These are phyloP conservation scores for Salix viminalis DNA, from an alignment of 345 rosid species.

Conservation along the genomic window DNA sequence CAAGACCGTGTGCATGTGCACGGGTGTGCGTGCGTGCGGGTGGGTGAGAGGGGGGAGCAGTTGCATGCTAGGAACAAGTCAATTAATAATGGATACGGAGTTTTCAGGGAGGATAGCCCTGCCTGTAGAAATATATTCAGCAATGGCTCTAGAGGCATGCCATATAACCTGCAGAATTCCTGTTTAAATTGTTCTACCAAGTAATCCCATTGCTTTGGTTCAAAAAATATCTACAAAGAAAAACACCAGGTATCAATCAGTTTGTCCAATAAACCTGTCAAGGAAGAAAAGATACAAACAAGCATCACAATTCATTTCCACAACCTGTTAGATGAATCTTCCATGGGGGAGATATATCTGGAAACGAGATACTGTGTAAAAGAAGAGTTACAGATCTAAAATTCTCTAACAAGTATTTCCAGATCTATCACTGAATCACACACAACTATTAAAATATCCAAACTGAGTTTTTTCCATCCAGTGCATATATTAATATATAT, in stretches of 20 bases:
- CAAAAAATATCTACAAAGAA: conserved; percentile 66
- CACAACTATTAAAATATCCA: background rate
- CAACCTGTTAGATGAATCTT: background rate
- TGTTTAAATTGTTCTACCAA: conserved; percentile 83
- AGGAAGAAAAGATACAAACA: background rate
- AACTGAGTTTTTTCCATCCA: background rate
- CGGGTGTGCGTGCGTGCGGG: fast-evolving
- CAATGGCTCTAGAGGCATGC: conserved; percentile 95
- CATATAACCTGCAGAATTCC: conserved; percentile 89
- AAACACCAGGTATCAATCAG: conserved; percentile 8
- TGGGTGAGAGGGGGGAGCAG: background rate
- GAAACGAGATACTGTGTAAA: no score
- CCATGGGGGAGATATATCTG: background rate
- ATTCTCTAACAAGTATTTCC: background rate
- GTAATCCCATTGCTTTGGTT: conserved; percentile 86
- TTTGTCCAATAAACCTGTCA: background rate
- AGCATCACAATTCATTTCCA: background rate
- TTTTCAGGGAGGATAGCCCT: conserved; percentile 91
- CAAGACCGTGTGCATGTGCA: background rate
- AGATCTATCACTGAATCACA: background rate
- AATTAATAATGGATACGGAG: conserved; percentile 68
- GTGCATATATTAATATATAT: background rate
- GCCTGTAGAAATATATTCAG: conserved; percentile 90
- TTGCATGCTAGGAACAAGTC: background rate
- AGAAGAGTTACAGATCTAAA: background rate